Base-by-base conservation (phyloP, 2,329 filamentous ascomycete genomes). In the Kalaharituber pfeilii region DNA sequence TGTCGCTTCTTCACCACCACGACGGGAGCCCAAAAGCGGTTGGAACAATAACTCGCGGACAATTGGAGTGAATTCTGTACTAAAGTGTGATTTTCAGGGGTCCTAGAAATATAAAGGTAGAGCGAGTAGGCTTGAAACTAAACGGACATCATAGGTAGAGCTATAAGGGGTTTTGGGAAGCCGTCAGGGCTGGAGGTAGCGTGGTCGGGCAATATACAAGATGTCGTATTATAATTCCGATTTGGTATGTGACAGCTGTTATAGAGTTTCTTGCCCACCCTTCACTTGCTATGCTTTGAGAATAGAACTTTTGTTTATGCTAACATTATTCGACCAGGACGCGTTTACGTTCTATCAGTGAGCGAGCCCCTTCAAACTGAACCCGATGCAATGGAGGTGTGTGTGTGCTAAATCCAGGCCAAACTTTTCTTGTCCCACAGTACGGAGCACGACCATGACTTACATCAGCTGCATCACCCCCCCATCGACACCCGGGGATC, bases 201-300 rank as follows among this genome's bases (percentile, higher is more conserved):
- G 33, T 39, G 13, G 20, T 39, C 33, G 33, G 33, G 44, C 44
- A 22, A 26, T n/a, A n/a, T n/a, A n/a, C 8, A 47, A 20, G 26
- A 50, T 50, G 47, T 28, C 47, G 24, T 50, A 26, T 29, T 50
- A 50, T 30, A 50, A 50, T 22, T 50, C 47, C 9, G 47, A 50
- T 27, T 50, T 50, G 47, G 47, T 50, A 30, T 5, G 47, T 50
- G 22, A 18, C 9, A 9, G 8, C 8, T 8, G 8, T 24, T 47
- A 11, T 20, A 9, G 11, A 13, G 20, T 24, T 13, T 8, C 42
- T 47, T 8, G 9, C 30, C 30, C 30, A 9, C 30, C 30, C 30
- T 8, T 47, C 11, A 50, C 27, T n/a, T 7, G 5, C 2, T 9
- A n/a, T 15, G 2, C 25, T 15, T 28, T 50, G 13, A 5, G n/a